Evolutionary conservation across 495 filamentous ascomycete species (phyloP), one percentile per base, ranked within the genome.

Genomic region (Xylaria telfairii): DNA sequence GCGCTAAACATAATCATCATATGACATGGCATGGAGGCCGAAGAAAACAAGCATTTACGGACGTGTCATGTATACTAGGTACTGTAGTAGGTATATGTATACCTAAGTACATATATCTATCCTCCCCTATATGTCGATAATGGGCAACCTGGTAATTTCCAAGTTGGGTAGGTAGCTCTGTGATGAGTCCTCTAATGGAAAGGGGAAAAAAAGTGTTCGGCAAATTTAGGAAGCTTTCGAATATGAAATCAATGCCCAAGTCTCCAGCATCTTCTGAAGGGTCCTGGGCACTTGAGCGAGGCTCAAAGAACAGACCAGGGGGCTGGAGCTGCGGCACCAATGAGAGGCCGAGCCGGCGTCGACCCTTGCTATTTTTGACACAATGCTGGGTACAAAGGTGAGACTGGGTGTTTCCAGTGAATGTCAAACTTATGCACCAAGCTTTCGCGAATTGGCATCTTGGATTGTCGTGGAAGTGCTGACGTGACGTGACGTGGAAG

Each of bases 341-440:
- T 76, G 54, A 71, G 56, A 28, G 68, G 44, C 47, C 28, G 19
- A 15, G n/a, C 46, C n/a, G n/a, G 21, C 30, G 3, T 59, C 34
- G 24, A 66, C 73, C 75, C 75, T 60, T 49, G 75, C 69, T 68
- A 15, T 37, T 77, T 73, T 72, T 76, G 72, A 77, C 69, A 77
- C 75, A 68, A 63, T 30, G 71, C 65, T 54, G 67, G 44, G 68
- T 69, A 65, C 13, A 69, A 46, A 2, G 53, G 17, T 54, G 17
- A 51, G 63, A 65, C 63, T 39, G 8, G 4, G 49, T 26, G 64
- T 66, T 66, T 66, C 64, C 17, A 24, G 21, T 54, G 9, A 53
- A 13, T 30, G 21, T 30, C 34, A 37, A 32, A 49, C 44, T 65
- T 51, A 65, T 65, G 62, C 62, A 7, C 3, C 61, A 34, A 10